Evolutionary conservation across 2,329 filamentous ascomycete species (phyloP).

Genomic region (Pseudogymnoascus sp.): DNA sequence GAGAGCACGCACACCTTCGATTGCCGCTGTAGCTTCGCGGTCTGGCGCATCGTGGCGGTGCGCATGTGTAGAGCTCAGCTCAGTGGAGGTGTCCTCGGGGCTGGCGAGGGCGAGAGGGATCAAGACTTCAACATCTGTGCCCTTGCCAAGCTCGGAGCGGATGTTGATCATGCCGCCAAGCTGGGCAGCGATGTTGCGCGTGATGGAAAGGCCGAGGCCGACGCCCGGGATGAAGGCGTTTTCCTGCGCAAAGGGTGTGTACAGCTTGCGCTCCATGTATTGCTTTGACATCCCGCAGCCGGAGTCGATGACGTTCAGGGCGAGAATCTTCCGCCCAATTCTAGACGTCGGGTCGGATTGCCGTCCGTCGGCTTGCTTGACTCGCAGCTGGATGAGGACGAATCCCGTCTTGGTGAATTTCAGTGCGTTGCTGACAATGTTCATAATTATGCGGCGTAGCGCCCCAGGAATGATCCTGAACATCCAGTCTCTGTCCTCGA

Average conservation of each 20-base stretch:
- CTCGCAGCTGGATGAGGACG: slow-evolving; percentile 35
- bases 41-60: slow-evolving; percentile 12
- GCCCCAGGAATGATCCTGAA: slow-evolving; percentile 25
- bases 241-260: slow-evolving; percentile 53
- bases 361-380: slow-evolving; percentile 6
- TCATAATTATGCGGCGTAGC: slow-evolving; percentile 42
- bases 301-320: slow-evolving; percentile 47
- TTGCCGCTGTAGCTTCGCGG: slow-evolving; percentile 16
- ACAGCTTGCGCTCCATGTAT: slow-evolving; percentile 48
- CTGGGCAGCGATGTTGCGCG: slow-evolving; percentile 51
- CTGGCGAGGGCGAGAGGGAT: slow-evolving; percentile 29
- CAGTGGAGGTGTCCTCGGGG: not conserved
- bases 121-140: slow-evolving; percentile 45
- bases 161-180: slow-evolving; percentile 53
- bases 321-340: slow-evolving; percentile 13
- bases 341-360: not conserved
- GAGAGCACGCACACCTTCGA: slow-evolving; percentile 15
- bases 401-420: slow-evolving; percentile 48
- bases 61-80: not conserved
- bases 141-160: slow-evolving; percentile 42
- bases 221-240: slow-evolving; percentile 50
- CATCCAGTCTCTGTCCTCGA: slow-evolving; percentile 24
- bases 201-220: slow-evolving; percentile 54
- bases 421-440: slow-evolving; percentile 50
- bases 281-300: slow-evolving; percentile 54